phyloP scores from a whole-genome alignment of 1,284 basidiomycete genomes.

The Ceratobasidium sp. region DNA sequence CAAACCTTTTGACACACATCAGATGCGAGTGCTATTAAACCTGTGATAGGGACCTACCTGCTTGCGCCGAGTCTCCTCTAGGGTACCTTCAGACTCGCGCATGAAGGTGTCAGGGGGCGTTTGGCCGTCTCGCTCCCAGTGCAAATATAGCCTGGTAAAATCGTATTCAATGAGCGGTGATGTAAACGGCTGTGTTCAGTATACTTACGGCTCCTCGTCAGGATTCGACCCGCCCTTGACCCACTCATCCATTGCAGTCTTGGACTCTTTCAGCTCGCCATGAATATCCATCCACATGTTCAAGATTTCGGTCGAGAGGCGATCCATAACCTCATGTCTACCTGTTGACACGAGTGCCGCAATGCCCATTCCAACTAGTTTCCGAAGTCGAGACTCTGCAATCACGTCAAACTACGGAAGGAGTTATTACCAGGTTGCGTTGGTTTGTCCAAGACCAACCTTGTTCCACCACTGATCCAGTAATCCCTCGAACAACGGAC shows the following conservation, averaged over 20 bases:
- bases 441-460: slow-evolving; percentile 52
- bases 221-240: slow-evolving; percentile 8
- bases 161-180: neutral
- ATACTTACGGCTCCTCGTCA: slow-evolving; percentile 22
- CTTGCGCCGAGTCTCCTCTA: slow-evolving; percentile 73
- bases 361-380: slow-evolving; percentile 75
- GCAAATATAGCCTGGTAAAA: slow-evolving; percentile 48
- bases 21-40: slow-evolving; percentile 27
- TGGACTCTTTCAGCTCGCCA: slow-evolving; percentile 80
- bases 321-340: slow-evolving; percentile 69
- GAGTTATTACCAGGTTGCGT: neutral
- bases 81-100: slow-evolving; percentile 64
- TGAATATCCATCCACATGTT: slow-evolving; percentile 92
- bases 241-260: slow-evolving; percentile 49
- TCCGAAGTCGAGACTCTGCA: slow-evolving; percentile 76
- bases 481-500: slow-evolving; percentile 65
- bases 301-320: slow-evolving; percentile 75
- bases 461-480: slow-evolving; percentile 82
- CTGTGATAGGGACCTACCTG: slow-evolving; percentile 54
- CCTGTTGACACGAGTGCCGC: slow-evolving; percentile 74
- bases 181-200: slow-evolving; percentile 3
- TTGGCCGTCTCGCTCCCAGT: slow-evolving; percentile 67
- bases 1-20: slow-evolving; percentile 61
- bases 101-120: slow-evolving; percentile 61
- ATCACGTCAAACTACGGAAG: slow-evolving; percentile 77